Evolutionary conservation across 2,329 filamentous ascomycete species (phyloP).

Genomic region (Fusarium guadeloupense): DNA sequence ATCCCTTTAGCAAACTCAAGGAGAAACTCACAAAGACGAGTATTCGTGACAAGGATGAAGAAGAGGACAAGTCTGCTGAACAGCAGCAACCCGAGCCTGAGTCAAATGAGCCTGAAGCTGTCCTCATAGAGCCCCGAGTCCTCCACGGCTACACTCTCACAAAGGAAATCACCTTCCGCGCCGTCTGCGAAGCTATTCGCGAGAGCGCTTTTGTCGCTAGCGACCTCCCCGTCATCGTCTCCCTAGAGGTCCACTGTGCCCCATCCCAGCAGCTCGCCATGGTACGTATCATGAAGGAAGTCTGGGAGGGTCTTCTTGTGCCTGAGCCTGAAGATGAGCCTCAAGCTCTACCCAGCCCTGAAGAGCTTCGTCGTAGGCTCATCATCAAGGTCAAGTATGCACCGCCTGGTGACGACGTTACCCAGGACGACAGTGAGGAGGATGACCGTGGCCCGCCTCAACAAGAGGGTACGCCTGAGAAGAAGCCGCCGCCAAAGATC

Average conservation of each 20-base stretch:
- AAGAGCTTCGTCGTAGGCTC: constrained; percentile 78
- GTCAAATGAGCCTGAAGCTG: constrained; percentile 39
- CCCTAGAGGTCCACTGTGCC: constrained; percentile 88
- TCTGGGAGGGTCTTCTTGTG: constrained; percentile 79
- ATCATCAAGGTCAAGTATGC: constrained; percentile 83
- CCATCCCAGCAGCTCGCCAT: constrained; percentile 86
- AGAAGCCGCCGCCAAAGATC: constrained; percentile 66
- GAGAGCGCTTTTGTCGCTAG: constrained; percentile 79
- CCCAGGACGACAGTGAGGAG: constrained; percentile 48
- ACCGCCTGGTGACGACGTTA: constrained; percentile 50
- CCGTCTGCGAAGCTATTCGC: constrained; percentile 82
- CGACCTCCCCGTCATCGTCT: constrained; percentile 90
- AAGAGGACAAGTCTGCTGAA: constrained; percentile 3
- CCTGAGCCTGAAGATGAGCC: constrained; percentile 60
- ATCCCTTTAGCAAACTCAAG: constrained; percentile 70
- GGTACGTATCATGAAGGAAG: constrained; percentile 89
- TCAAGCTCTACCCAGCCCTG: constrained; percentile 71
- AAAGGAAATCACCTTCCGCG: constrained; percentile 84
- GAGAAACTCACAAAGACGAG: constrained; percentile 63
- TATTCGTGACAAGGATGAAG: constrained; percentile 48
- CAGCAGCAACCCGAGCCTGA: constrained; percentile 22
- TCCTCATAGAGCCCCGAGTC: constrained; percentile 74
- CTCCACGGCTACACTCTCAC: constrained; percentile 92
- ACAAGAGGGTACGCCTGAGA: constrained; percentile 58
- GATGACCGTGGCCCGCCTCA: constrained; percentile 52